Conservation (phyloP, 768 basidiomycete genomes). For the Lyophyllum decastes region DNA sequence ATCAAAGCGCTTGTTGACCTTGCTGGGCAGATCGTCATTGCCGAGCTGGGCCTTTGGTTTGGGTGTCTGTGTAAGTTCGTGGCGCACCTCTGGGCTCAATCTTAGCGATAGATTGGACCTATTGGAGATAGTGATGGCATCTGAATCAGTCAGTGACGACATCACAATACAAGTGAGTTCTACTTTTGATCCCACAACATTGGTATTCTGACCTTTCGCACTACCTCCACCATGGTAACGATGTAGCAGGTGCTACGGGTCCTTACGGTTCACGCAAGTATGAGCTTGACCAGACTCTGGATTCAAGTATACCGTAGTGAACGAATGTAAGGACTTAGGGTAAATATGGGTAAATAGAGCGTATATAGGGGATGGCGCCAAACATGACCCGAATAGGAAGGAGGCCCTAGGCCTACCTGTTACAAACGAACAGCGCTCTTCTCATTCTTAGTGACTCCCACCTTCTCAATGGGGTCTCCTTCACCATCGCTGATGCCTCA, state of each 20-base stretch:
- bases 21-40: background rate
- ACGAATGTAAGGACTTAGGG: no score
- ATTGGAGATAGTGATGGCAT: background rate
- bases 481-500: no score
- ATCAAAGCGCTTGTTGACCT: background rate
- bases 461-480: background rate
- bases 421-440: background rate
- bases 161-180: background rate
- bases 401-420: no score
- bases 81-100: background rate
- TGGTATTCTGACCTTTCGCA: background rate
- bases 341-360: no score
- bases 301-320: no score
- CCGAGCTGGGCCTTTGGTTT: background rate
- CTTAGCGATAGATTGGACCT: background rate
- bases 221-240: background rate
- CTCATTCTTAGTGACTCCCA: background rate
- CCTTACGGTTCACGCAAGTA: no score
- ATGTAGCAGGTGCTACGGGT: no score
- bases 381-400: no score
- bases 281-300: no score
- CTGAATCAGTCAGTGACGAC: no score
- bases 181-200: no score
- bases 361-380: no score
- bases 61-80: background rate